Percentiles rank a stretch among this genome's conserved stretches.
These are phyloP conservation scores for Parastagonospora avenae DNA, from an alignment of 2,329 filamentous ascomycete species.

Conservation along the genomic window DNA sequence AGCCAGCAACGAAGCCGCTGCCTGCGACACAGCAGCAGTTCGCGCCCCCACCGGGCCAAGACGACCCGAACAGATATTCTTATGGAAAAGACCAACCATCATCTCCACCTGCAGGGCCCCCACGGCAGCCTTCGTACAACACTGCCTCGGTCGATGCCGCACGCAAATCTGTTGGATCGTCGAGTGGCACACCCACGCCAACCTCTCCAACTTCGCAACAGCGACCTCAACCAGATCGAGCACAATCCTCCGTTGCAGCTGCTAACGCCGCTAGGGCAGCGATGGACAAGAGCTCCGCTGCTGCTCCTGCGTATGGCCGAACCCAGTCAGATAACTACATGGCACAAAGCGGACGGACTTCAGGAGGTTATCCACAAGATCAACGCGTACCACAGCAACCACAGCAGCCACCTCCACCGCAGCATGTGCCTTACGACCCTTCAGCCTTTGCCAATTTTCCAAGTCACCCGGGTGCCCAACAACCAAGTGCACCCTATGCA, in stretches of 20 bases:
- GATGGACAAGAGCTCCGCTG: constrained; percentile 45
- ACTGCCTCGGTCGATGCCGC: constrained; percentile 55
- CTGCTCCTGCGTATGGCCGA: constrained; percentile 52
- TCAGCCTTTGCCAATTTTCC: constrained; percentile 68
- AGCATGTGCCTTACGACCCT: constrained; percentile 74
- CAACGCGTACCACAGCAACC: constrained; percentile 43
- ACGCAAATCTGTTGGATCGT: constrained; percentile 50
- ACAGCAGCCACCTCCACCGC: constrained; percentile 52
- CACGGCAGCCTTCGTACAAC: constrained; percentile 49
- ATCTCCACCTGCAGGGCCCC: constrained; percentile 43
- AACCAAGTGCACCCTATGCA: constrained; percentile 36
- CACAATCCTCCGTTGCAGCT: constrained; percentile 54
- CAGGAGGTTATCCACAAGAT: constrained; percentile 47
- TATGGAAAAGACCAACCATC: constrained; percentile 53
- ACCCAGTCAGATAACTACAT: constrained; percentile 50
- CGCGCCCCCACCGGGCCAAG: constrained; percentile 45
- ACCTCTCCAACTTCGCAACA: constrained; percentile 54
- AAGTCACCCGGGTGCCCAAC: constrained; percentile 34
- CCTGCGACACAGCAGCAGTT: constrained; percentile 42
- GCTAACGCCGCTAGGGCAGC: constrained; percentile 59
- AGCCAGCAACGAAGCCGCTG: constrained; percentile 52
- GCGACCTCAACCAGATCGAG: constrained; percentile 54
- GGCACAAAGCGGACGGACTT: constrained; percentile 34
- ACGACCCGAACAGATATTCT: constrained; percentile 53
- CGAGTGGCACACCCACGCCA: constrained; percentile 45